These are phyloP conservation scores for Colletotrichum godetiae DNA, from an alignment of 2,329 filamentous ascomycete genomes.

Conservation along the genomic window DNA sequence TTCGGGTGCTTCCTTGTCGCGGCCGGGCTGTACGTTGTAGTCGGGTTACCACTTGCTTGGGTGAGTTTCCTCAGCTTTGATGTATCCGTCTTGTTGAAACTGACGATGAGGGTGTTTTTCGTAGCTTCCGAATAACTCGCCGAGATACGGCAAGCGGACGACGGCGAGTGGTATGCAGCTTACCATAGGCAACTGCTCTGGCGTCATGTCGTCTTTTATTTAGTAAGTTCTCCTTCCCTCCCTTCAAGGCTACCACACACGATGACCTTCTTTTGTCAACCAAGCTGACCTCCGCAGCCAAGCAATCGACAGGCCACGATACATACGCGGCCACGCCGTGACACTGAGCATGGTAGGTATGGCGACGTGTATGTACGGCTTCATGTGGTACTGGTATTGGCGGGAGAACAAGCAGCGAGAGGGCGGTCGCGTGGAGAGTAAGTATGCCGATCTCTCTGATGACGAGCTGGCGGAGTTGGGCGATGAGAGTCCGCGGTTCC, in stretches of 20 bases:
- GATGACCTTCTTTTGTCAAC: too few species aligned
- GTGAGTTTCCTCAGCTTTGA: slow-evolving; percentile 40
- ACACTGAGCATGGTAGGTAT: slow-evolving; percentile 41
- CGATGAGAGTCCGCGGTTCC: slow-evolving; percentile 62
- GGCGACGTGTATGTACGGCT: slow-evolving; percentile 47
- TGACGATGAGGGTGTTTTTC: background rate
- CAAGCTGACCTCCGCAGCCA: slow-evolving; percentile 46
- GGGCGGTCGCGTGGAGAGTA: slow-evolving; percentile 49
- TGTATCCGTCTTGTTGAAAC: background rate
- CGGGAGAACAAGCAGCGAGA: slow-evolving; percentile 58
- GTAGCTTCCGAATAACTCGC: slow-evolving; percentile 69
- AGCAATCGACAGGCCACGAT: slow-evolving; percentile 63
- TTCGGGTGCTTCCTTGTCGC: slow-evolving; percentile 77
- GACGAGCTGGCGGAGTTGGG: slow-evolving; percentile 62
- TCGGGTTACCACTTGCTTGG: slow-evolving; percentile 68
- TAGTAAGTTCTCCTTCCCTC: slow-evolving; percentile 14
- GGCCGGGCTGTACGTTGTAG: slow-evolving; percentile 73
- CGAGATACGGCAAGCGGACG: slow-evolving; percentile 81
- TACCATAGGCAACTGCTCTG: slow-evolving; percentile 75
- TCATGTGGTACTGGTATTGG: slow-evolving; percentile 49
- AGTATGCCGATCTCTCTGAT: slow-evolving; percentile 54
- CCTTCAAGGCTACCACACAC: too few species aligned
- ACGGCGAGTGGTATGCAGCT: slow-evolving; percentile 78
- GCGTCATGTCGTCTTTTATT: slow-evolving; percentile 56
- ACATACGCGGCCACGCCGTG: slow-evolving; percentile 69